A percentile compares a stretch with the other conserved stretches of the same genome.
phyloP scores from a whole-genome alignment of 2,329 filamentous ascomycete species.

The Alternaria longipes region DNA sequence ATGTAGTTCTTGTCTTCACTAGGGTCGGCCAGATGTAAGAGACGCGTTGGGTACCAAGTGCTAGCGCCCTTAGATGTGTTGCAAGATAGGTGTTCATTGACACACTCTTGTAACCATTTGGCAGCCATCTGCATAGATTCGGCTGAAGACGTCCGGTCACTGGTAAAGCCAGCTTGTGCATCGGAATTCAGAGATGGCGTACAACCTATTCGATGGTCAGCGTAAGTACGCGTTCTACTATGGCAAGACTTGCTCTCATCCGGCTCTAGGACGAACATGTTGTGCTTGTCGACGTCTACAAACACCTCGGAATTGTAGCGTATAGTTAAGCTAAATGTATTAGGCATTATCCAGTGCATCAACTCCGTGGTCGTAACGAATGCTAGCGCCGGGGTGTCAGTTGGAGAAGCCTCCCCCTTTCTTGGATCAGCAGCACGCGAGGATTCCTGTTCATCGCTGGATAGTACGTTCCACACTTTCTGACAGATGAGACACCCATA shows the following conservation, averaged over 20 bases:
- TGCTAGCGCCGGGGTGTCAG: background rate
- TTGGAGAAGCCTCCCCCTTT: background rate
- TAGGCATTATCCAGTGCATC: too few relatives aligned
- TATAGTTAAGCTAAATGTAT: background rate
- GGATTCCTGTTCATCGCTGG: background rate
- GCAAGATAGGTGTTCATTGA: slow-evolving; percentile 1
- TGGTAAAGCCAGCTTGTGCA: background rate
- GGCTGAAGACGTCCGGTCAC: background rate
- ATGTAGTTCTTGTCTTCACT: background rate
- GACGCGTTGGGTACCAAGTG: slow-evolving; percentile 17
- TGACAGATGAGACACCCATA: background rate
- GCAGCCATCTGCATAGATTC: slow-evolving; percentile 1
- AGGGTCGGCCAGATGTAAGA: slow-evolving; percentile 6
- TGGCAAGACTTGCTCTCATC: background rate
- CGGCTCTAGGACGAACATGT: background rate
- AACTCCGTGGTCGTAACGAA: background rate
- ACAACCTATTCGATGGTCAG: background rate
- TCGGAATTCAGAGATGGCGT: background rate
- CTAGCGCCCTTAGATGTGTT: background rate
- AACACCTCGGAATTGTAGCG: too few relatives aligned
- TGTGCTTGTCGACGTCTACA: too few relatives aligned
- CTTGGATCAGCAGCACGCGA: background rate
- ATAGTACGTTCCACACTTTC: too few relatives aligned
- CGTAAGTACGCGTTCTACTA: background rate
- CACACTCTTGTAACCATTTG: slow-evolving; percentile 9